Conservation (phyloP, 2,329 filamentous ascomycete species). For the Xylariaceae sp. region DNA sequence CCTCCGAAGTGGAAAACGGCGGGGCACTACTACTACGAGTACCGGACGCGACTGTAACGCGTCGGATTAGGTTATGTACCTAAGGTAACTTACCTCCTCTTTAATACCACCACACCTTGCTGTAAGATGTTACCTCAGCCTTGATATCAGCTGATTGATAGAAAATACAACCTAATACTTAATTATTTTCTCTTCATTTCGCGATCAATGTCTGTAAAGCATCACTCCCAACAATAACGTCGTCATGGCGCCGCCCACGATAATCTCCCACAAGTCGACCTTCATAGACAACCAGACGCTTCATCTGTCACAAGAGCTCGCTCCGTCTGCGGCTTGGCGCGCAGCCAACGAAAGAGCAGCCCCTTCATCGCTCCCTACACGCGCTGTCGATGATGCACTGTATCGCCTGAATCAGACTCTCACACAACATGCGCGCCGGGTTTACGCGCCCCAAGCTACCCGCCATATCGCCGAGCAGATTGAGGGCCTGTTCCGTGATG, state of each 20-base stretch:
- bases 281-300: slow-evolving; percentile 63
- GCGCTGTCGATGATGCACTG: slow-evolving; percentile 53
- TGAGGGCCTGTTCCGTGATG: slow-evolving; percentile 57
- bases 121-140: too few species aligned
- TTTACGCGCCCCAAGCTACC: slow-evolving; percentile 65
- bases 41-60: too few species aligned
- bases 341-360: slow-evolving; percentile 42
- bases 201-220: too few species aligned
- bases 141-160: too few species aligned
- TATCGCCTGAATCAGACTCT: slow-evolving; percentile 58
- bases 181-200: too few species aligned
- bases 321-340: slow-evolving; percentile 52
- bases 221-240: too few species aligned
- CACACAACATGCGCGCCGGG: slow-evolving; percentile 60
- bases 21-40: too few species aligned
- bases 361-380: slow-evolving; percentile 40
- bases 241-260: slow-evolving; percentile 45
- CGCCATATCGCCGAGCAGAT: slow-evolving; percentile 72
- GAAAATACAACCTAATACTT: too few species aligned
- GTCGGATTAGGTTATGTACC: too few species aligned
- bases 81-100: too few species aligned
- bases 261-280: slow-evolving; percentile 58
- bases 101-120: too few species aligned
- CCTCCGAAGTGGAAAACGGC: too few species aligned
- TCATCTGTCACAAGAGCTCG: slow-evolving; percentile 56